phyloP scores from a whole-genome alignment of 2,329 filamentous ascomycete genomes.

The Hypoxylon sp. region DNA sequence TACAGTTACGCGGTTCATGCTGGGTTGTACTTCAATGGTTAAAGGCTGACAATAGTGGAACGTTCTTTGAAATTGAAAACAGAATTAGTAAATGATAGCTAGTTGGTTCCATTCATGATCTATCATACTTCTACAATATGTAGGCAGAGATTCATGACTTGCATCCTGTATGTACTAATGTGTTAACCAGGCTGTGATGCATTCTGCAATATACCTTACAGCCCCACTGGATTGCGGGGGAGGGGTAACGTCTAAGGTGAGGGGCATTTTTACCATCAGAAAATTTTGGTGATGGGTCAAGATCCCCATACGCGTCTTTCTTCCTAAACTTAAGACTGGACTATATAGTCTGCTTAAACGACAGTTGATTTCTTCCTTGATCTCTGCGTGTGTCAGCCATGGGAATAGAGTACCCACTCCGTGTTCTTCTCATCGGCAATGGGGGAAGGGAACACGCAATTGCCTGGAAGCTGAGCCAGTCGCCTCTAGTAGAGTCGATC shows the following conservation, averaged over 20 bases:
- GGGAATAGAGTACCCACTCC: constrained; percentile 61
- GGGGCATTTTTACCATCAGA: constrained; percentile 46
- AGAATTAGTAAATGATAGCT: too few species aligned
- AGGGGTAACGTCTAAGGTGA: constrained; percentile 49
- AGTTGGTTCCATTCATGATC: too few species aligned
- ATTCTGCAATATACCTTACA: constrained; percentile 8
- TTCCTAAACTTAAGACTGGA: neutral
- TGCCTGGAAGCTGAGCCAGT: constrained; percentile 93
- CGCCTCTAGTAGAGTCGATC: constrained; percentile 82
- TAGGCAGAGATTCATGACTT: neutral
- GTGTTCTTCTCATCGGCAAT: constrained; percentile 90
- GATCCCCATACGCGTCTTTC: constrained; percentile 7
- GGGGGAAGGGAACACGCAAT: constrained; percentile 95
- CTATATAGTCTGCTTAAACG: constrained; percentile 1
- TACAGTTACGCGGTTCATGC: too few species aligned
- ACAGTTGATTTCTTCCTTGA: neutral
- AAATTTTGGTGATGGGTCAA: constrained; percentile 30
- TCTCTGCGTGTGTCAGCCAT: constrained; percentile 41
- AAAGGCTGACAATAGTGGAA: too few species aligned
- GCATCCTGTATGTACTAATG: constrained; percentile 5
- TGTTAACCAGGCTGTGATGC: constrained; percentile 14
- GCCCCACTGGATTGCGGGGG: constrained; percentile 48
- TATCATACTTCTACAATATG: neutral
- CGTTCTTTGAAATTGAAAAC: too few species aligned
- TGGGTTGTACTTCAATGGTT: too few species aligned